A percentile compares a stretch with the other conserved stretches of the same genome.
Evolutionary conservation across 1,139 yeast genomes (phyloP).

Genomic region (Debaryomyces sp.): DNA sequence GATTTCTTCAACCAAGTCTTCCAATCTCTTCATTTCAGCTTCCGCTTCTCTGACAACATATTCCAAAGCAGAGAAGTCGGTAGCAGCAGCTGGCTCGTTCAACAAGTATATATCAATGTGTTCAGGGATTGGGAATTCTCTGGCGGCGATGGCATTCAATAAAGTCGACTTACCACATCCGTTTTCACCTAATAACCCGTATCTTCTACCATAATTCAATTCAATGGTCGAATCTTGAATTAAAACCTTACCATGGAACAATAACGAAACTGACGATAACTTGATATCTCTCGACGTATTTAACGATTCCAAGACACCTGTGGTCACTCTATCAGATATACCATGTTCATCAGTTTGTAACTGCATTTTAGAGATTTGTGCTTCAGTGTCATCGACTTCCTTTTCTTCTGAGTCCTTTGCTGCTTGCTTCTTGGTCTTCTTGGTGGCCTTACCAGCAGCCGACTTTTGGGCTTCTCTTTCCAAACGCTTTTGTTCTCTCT

Average conservation of each 20-base stretch:
- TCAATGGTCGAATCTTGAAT: conserved; percentile 90
- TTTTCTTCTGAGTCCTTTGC: conserved; percentile 61
- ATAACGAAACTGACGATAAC: conserved; percentile 82
- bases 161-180: conserved; percentile 99
- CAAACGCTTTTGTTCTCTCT: conserved; percentile 86
- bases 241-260: conserved; percentile 97
- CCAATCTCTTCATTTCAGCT: conserved; percentile 85
- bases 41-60: conserved; percentile 98
- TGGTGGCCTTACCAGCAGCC: conserved; percentile 74
- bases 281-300: conserved; percentile 93
- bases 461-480: conserved; percentile 65
- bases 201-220: conserved; percentile 95
- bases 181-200: conserved; percentile 95
- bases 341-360: conserved; percentile 94
- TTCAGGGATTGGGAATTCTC: conserved; percentile 95
- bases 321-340: conserved; percentile 93
- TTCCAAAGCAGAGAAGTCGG: conserved; percentile 89
- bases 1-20: conserved; percentile 86
- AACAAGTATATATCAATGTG: conserved; percentile 86
- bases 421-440: conserved; percentile 57
- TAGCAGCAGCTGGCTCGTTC: conserved; percentile 97
- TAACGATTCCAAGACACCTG: conserved; percentile 93
- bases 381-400: conserved; percentile 65
- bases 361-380: conserved; percentile 82
- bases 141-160: conserved; percentile 87